Conservation (phyloP, 495 filamentous ascomycete genomes). For the Evansstolkia leycettana region DNA sequence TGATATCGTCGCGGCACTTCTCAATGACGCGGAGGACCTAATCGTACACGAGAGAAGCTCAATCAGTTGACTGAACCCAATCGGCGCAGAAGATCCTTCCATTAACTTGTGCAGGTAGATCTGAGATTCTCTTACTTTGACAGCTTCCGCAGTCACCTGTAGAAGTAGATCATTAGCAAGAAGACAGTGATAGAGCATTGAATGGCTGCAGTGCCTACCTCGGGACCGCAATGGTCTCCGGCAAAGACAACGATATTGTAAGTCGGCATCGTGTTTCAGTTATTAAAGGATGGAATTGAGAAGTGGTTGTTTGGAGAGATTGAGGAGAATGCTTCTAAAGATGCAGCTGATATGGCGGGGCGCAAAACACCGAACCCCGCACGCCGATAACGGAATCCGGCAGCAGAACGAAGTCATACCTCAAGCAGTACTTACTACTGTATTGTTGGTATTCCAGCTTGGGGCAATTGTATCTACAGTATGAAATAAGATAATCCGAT, state of each 20-base stretch:
- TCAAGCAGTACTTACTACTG: too few relatives aligned
- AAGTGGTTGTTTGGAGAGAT: constrained; percentile 4
- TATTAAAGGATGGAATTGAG: constrained; percentile 4
- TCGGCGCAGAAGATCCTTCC: neutral
- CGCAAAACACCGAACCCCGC: constrained; percentile 8
- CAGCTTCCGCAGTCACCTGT: constrained; percentile 55
- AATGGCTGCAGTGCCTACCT: constrained; percentile 42
- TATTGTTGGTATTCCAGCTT: too few relatives aligned
- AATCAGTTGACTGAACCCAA: neutral
- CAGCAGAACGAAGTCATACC: too few relatives aligned
- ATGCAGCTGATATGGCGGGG: constrained; percentile 11
- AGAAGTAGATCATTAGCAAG: neutral
- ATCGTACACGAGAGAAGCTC: neutral
- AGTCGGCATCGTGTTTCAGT: constrained; percentile 34
- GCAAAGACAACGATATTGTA: constrained; percentile 58
- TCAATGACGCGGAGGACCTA: constrained; percentile 61
- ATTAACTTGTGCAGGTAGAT: too few relatives aligned
- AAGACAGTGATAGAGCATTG: neutral
- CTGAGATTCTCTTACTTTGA: constrained; percentile 53
- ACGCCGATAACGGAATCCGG: constrained; percentile 17
- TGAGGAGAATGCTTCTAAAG: too few relatives aligned
- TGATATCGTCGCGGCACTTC: constrained; percentile 47
- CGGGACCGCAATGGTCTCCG: constrained; percentile 91
- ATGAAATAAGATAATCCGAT: too few relatives aligned
- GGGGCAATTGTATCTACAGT: too few relatives aligned